phyloP scores from a whole-genome alignment of 345 rosid genomes.

The Abelmoschus esculentus region DNA sequence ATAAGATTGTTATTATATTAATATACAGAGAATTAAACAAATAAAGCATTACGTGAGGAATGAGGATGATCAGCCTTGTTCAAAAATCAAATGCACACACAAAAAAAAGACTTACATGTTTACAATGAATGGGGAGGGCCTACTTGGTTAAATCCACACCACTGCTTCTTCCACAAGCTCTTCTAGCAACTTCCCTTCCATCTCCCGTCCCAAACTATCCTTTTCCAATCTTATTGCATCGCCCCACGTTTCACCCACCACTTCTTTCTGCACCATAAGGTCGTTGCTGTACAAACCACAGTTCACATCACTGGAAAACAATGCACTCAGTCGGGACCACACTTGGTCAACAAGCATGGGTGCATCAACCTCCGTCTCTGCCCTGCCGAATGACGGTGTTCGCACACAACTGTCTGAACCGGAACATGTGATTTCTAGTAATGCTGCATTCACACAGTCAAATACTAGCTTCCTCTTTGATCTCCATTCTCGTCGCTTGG shows the following conservation, averaged over 20 bases:
- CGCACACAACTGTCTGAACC: constrained; percentile 23
- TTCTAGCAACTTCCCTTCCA: constrained; percentile 53
- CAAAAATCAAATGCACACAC: constrained; percentile 18
- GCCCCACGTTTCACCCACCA: constrained; percentile 61
- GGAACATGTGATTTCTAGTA: constrained; percentile 35
- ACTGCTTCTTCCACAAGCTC: constrained; percentile 83
- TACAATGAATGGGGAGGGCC: constrained; percentile 1
- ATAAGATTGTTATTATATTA: too few relatives aligned
- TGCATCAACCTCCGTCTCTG: constrained; percentile 19
- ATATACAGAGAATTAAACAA: constrained; percentile 19
- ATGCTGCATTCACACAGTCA: constrained; percentile 62
- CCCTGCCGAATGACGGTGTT: constrained; percentile 16
- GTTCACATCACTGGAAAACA: constrained; percentile 36
- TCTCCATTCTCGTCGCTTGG: constrained; percentile 56
- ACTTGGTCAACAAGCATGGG: constrained; percentile 44
- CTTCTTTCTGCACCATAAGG: constrained; percentile 59
- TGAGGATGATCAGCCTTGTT: constrained; percentile 6
- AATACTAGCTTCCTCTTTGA: constrained; percentile 59
- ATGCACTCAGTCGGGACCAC: constrained; percentile 60
- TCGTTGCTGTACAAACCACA: constrained; percentile 49
- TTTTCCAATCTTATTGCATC: constrained; percentile 40
- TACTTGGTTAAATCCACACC: constrained; percentile 35
- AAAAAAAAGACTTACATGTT: neutral
- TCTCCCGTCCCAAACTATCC: constrained; percentile 46
- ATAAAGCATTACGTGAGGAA: neutral